A percentile compares a stretch with the other conserved stretches of the same genome.
phyloP scores from a whole-genome alignment of 306 rosid species.

The Casuarina cunninghamiana region DNA sequence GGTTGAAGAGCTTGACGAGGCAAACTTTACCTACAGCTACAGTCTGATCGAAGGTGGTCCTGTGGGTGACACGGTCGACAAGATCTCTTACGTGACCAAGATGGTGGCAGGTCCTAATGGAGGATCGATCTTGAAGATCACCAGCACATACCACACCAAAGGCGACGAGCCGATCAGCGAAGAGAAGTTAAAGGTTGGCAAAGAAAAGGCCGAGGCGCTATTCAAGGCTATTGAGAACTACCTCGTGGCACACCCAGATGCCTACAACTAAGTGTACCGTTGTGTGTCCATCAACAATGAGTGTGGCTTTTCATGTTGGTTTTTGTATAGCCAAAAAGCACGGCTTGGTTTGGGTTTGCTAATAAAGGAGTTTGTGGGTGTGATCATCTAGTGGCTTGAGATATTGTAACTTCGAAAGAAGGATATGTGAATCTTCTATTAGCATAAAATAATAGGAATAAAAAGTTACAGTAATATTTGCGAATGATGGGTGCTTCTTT shows the following conservation, averaged over 20 bases:
- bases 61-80: not conserved
- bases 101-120: constrained; percentile 36
- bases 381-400: not conserved
- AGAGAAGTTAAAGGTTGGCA: constrained; percentile 31
- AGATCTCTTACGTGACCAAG: constrained; percentile 31
- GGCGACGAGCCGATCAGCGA: constrained; percentile 25
- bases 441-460: too few relatives aligned
- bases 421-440: not conserved
- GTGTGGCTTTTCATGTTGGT: not conserved
- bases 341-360: not conserved
- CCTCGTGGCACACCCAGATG: constrained; percentile 49
- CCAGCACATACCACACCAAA: constrained; percentile 34
- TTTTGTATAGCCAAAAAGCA: too few relatives aligned
- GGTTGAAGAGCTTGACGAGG: constrained; percentile 16
- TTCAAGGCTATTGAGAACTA: constrained; percentile 34
- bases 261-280: not conserved
- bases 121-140: constrained; percentile 33
- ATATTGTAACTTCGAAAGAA: not conserved
- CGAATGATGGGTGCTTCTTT: too few relatives aligned
- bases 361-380: not conserved
- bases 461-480: too few relatives aligned
- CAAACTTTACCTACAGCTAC: not conserved
- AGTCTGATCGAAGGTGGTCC: constrained; percentile 10
- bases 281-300: not conserved
- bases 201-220: constrained; percentile 37